Base-by-base conservation (phyloP, 2,329 filamentous ascomycete species). In the Ceratocystis colombiana region DNA sequence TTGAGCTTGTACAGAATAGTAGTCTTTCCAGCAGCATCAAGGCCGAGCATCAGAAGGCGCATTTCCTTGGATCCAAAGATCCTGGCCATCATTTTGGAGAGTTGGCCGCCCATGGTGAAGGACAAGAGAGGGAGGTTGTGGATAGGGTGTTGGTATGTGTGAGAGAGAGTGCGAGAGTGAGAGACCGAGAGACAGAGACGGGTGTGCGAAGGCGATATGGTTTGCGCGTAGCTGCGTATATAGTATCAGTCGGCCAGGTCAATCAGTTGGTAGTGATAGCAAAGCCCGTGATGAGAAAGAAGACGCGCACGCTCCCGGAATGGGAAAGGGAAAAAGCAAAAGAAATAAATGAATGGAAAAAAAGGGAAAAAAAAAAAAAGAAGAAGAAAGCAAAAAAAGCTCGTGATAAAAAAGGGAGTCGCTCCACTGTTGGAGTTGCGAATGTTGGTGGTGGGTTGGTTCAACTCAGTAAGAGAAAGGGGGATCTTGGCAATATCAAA, bases 31-130 rank as follows among this genome's bases (percentile, higher is more conserved):
- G 94, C 94, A 71, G 94, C 94, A 79, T 99, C 94, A 73, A 97
- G 85, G 73, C 94, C 94, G 72, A 99, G 83, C 94, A 99, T 99
- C 75, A 97, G 82, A 76, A 99, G 87, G 74, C 93, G 89, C 91
- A 97, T 96, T 81, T 97, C 93, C 83, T 96, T 96, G 71, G 93
- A 96, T 79, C 93, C 93, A 82, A 96, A 97, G 82, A 97, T 90
- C 86, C 95, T 96, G 79, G 90, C 89, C 87, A 96, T 92, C 80
- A 96, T 87, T 81, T 96, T 96, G 73, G 90, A 96, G 77, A 96
- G 83, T 78, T 90, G 88, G 74, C 88, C 89, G 79, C 93, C 93
- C 93, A 97, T 97, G 71, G 76, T 88, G 64, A 65, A 20, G 33
- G 3, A 57, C 4, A 6, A 66, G 22, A 59, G 20, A 57, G 3